Conservation (phyloP, 306 rosid species). For the Quercus cerris region DNA sequence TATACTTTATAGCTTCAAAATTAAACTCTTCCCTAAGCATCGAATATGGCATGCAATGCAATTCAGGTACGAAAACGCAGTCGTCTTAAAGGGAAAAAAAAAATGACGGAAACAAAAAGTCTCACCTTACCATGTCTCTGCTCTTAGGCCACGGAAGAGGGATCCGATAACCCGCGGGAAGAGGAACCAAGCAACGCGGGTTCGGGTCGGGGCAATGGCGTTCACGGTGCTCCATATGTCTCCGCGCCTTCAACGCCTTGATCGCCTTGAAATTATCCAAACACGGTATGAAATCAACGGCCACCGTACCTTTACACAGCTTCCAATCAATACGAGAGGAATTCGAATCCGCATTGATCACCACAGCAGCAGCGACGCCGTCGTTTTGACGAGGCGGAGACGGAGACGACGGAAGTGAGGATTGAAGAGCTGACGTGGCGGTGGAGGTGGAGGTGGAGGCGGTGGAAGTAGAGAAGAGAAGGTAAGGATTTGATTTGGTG, state of each 20-base stretch:
- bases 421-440: constrained; percentile 10
- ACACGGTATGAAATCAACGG: constrained; percentile 76
- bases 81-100: not conserved
- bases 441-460: not conserved
- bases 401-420: constrained; percentile 1
- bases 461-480: constrained; percentile 24
- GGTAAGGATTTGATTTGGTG: constrained; percentile 31
- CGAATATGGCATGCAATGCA: too few relatives aligned
- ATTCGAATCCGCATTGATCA: not conserved
- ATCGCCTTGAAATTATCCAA: constrained; percentile 72
- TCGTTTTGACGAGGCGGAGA: not conserved
- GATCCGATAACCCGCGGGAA: constrained; percentile 63
- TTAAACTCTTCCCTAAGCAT: too few relatives aligned
- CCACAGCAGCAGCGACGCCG: not conserved
- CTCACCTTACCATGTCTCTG: constrained; percentile 99
- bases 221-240: constrained; percentile 94
- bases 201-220: constrained; percentile 71
- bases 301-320: constrained; percentile 50
- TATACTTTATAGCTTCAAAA: too few relatives aligned
- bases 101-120: constrained; percentile 9
- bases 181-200: constrained; percentile 60
- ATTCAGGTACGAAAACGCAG: too few relatives aligned
- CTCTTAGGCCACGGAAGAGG: constrained; percentile 92
- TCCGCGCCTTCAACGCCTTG: constrained; percentile 62
- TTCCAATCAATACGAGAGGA: constrained; percentile 38